Base-by-base conservation (phyloP, 1,139 yeast species). In the Yarrowia galli region DNA sequence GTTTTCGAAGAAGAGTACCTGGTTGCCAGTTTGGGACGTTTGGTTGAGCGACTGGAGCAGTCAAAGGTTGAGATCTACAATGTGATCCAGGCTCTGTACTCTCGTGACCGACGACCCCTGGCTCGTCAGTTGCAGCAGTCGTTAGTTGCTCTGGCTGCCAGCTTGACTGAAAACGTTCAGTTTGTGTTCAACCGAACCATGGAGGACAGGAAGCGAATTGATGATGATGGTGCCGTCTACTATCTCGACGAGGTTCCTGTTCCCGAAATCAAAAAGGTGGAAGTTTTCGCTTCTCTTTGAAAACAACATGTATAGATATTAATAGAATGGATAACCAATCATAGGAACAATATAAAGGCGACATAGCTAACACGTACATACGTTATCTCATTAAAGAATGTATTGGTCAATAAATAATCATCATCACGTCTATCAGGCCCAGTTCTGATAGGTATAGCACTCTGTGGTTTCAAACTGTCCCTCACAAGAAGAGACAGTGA, bases 1-100 rank as follows among this genome's bases (percentile, higher is more conserved):
- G 90, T 95, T 22, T 95, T 95, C 75, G 99, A 95, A 78, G 99
- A 96, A 76, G 99, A 95, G 77, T 96, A 96, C 76, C 85, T 96
- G 69, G 89, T 95, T 69, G 87, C 85, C 73, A 92, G 98, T 1
- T 88, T 92, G 71, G 96, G 97, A 7, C 86, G 99, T 75, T 83
- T 96, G 75, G 80, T 92, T 64, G 98, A 92, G 71, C 86, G 99
- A 73, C 80, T 95, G 70, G 86, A 87, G 66, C 87, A 85, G 71
- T 89, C 97, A 0, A 86, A 86, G 72, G 81, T 86, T 0, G 99
- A 96, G 74, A 95, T 96, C 0, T 74, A 84, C 25, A 84, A 85
- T 69, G 82, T 95, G 69, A 85, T 92, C 56, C 95, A 90, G 71
- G 96, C 89, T 0, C 82, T 96, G 72, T 76, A 91, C 40, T 87